Evolutionary conservation across 169 alveolate genomes (phyloP), one percentile per base, ranked within the genome.

Genomic region (Theileria parva): DNA sequence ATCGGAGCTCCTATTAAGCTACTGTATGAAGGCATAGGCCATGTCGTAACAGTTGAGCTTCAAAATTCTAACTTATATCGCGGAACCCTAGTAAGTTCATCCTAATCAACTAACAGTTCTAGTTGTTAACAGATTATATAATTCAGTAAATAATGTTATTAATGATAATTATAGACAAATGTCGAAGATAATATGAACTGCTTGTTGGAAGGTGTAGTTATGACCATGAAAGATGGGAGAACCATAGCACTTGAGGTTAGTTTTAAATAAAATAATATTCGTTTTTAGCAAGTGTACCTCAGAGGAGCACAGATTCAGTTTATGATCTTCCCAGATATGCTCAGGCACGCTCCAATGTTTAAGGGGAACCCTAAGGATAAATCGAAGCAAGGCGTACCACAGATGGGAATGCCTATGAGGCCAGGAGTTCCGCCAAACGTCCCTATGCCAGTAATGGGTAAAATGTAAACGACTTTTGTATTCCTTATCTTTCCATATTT

Each of bases 271-370:
- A 37, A 30, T 32, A 66, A n/a, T 59, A 0, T 70, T 32, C 37
- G 64, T 53, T 64, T 88, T 37, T 90, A 90, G 95, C 96, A 93
- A 90, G 96, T 93, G 53, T 92, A 93, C 80, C 92, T 93, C 68
- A 92, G 99, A 89, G 99, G 99, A 64, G 94, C 96, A 30, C 97
- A 96, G 87, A 97, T 98, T 53, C 95, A 98, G 73, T 97, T 97
- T 86, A 94, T 96, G 81, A 95, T 98, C 21, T 95, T 98, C 83
- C 99, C 99, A 11, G 99, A 98, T 85, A 97, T 98, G 99, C 94
- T 98, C 15, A 95, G 98, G 83, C 98, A 97, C 87, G 99, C 99
- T 3, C 99, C 99, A 11, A 97, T 98, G 99, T 98, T 98, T 88
- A 97, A 97, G 87, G 44, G 81, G 48, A 94, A 87, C 77, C 83